phyloP scores from a whole-genome alignment of 2,329 filamentous ascomycete species.

The Amphichorda felina region DNA sequence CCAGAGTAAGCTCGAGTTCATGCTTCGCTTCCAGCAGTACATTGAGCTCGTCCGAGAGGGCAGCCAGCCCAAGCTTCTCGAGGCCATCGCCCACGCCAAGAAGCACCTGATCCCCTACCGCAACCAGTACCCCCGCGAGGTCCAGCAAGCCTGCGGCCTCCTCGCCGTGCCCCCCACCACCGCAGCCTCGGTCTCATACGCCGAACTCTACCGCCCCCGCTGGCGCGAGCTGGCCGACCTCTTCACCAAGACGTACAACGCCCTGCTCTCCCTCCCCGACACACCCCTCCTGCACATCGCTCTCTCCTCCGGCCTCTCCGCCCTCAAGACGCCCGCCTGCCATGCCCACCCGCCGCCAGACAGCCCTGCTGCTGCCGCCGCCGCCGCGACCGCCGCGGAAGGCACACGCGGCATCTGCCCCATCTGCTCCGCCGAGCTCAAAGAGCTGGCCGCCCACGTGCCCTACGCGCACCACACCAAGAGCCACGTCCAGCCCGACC shows the following conservation, averaged over 20 bases:
- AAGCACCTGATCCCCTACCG: slow-evolving; percentile 67
- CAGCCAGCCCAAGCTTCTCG: slow-evolving; percentile 50
- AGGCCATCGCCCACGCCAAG: slow-evolving; percentile 72
- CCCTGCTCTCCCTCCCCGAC: slow-evolving; percentile 69
- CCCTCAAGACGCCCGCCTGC: slow-evolving; percentile 90
- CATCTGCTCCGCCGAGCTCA: slow-evolving; percentile 91
- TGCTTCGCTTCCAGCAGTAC: slow-evolving; percentile 87
- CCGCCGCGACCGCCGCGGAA: background rate
- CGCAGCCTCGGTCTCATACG: slow-evolving; percentile 28
- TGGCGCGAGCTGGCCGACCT: slow-evolving; percentile 68
- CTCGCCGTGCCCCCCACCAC: slow-evolving; percentile 55
- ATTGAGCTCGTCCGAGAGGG: slow-evolving; percentile 74
- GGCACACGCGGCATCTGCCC: slow-evolving; percentile 77
- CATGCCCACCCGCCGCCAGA: slow-evolving; percentile 51
- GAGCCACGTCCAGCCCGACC: slow-evolving; percentile 80
- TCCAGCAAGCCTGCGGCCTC: slow-evolving; percentile 65
- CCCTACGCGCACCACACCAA: slow-evolving; percentile 94
- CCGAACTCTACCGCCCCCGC: slow-evolving; percentile 60
- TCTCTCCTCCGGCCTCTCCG: slow-evolving; percentile 80
- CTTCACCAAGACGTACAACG: slow-evolving; percentile 80
- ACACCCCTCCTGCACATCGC: slow-evolving; percentile 83
- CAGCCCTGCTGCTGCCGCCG: slow-evolving; percentile 3
- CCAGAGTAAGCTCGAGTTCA: slow-evolving; percentile 78
- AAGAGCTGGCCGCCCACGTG: slow-evolving; percentile 76
- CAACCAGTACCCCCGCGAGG: slow-evolving; percentile 55